These are phyloP conservation scores for Rhizophora mangle DNA, from an alignment of 345 rosid species.

Conservation along the genomic window DNA sequence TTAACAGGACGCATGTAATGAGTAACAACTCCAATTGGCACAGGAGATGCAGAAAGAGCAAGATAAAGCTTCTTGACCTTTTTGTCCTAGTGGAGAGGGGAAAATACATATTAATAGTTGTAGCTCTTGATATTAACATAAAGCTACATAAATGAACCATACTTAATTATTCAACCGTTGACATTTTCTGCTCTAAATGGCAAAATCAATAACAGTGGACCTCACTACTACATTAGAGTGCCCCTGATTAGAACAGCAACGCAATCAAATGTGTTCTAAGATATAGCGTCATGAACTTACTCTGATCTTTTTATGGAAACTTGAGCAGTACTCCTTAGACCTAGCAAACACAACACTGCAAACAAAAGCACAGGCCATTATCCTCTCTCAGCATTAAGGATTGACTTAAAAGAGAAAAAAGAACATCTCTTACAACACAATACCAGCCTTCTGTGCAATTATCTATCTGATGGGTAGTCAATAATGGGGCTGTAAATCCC, in stretches of 20 bases:
- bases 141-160: background rate
- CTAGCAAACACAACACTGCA: conserved; percentile 79
- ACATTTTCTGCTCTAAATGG: background rate
- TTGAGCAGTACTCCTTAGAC: conserved; percentile 75
- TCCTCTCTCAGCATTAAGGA: background rate
- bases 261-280: background rate
- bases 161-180: too few relatives aligned
- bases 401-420: background rate
- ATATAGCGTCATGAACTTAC: conserved; percentile 37
- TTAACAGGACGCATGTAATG: conserved; percentile 91
- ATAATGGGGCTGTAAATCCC: conserved; percentile 54
- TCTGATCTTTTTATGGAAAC: conserved; percentile 72
- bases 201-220: background rate
- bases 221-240: background rate
- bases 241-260: background rate
- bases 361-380: conserved; percentile 20
- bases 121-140: conserved; percentile 1
- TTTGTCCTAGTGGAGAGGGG: conserved; percentile 46
- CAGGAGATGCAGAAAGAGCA: conserved; percentile 80
- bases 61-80: conserved; percentile 82
- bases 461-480: conserved; percentile 94
- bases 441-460: conserved; percentile 99
- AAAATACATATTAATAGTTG: conserved; percentile 1
- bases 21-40: conserved; percentile 66
- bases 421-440: conserved; percentile 2